These are phyloP conservation scores for Tetratostichococcus sp. DNA, from an alignment of 139 green algal genomes.

Conservation along the genomic window DNA sequence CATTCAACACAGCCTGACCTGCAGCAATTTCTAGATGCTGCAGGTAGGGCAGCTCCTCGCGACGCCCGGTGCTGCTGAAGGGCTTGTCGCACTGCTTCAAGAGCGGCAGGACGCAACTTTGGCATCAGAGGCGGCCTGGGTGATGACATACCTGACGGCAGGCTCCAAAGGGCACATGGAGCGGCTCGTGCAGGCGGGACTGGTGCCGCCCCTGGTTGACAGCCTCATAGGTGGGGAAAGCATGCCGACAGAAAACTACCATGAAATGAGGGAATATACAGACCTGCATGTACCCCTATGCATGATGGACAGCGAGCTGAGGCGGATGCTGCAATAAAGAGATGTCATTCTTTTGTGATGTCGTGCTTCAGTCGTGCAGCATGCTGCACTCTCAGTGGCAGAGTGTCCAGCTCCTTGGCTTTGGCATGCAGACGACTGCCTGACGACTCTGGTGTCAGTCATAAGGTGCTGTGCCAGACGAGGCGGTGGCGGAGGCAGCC, in stretches of 20 bases:
- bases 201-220: constrained; percentile 6
- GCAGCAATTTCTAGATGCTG: too few relatives aligned
- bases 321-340: too few relatives aligned
- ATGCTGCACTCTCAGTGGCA: too few relatives aligned
- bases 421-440: too few relatives aligned
- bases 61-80: constrained; percentile 2
- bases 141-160: constrained; percentile 24
- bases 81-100: constrained; percentile 14
- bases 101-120: constrained; percentile 13
- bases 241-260: too few relatives aligned
- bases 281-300: too few relatives aligned
- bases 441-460: background rate
- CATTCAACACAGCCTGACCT: too few relatives aligned
- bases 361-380: too few relatives aligned
- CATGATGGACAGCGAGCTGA: too few relatives aligned
- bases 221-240: background rate
- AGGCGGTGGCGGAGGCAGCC: background rate
- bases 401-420: too few relatives aligned
- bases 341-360: too few relatives aligned
- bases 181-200: background rate
- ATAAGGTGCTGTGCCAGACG: background rate
- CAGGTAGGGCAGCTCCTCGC: constrained; percentile 20
- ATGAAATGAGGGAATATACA: too few relatives aligned
- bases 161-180: constrained; percentile 5
- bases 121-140: constrained; percentile 20